Evolutionary conservation across 75 land plant species (phyloP).

Genomic region (Sequoia sempervirens): DNA sequence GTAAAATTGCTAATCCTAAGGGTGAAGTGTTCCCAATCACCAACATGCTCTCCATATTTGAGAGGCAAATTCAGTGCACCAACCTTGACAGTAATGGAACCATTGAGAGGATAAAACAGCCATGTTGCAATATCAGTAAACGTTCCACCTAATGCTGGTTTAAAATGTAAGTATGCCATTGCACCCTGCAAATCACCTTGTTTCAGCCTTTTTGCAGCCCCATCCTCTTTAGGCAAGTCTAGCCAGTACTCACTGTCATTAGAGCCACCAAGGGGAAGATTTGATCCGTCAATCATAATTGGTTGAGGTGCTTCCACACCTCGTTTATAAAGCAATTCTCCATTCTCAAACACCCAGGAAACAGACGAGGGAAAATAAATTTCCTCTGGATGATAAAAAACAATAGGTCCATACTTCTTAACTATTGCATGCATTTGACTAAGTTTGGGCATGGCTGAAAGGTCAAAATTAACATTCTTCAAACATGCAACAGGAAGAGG

Average conservation of each 20-base stretch:
- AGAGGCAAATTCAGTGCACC: slow-evolving; percentile 21
- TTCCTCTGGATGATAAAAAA: slow-evolving; percentile 35
- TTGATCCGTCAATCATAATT: slow-evolving; percentile 21
- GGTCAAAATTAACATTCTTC: slow-evolving; percentile 8
- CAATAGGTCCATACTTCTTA: slow-evolving; percentile 19
- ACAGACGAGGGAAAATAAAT: slow-evolving; percentile 27
- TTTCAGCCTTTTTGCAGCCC: slow-evolving; percentile 15
- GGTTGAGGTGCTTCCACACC: slow-evolving; percentile 6
- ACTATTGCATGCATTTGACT: slow-evolving; percentile 21
- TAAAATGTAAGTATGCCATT: slow-evolving; percentile 25
- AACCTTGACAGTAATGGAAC: slow-evolving; percentile 25
- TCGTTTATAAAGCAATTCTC: slow-evolving; percentile 17
- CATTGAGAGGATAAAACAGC: slow-evolving; percentile 36
- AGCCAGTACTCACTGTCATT: slow-evolving; percentile 35
- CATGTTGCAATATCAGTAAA: slow-evolving; percentile 28
- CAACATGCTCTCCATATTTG: slow-evolving; percentile 27
- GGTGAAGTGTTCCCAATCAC: slow-evolving; percentile 45
- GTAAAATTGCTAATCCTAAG: slow-evolving; percentile 37
- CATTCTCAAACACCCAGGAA: slow-evolving; percentile 27
- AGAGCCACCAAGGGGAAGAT: slow-evolving; percentile 30
- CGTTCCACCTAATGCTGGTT: slow-evolving; percentile 26
- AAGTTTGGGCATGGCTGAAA: slow-evolving; percentile 23
- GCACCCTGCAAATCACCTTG: slow-evolving; percentile 22
- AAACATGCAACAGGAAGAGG: slow-evolving; percentile 19
- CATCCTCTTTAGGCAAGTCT: slow-evolving; percentile 25